These are phyloP conservation scores for Rhodotorula paludigena DNA, from an alignment of 768 basidiomycete genomes.

Conservation along the genomic window DNA sequence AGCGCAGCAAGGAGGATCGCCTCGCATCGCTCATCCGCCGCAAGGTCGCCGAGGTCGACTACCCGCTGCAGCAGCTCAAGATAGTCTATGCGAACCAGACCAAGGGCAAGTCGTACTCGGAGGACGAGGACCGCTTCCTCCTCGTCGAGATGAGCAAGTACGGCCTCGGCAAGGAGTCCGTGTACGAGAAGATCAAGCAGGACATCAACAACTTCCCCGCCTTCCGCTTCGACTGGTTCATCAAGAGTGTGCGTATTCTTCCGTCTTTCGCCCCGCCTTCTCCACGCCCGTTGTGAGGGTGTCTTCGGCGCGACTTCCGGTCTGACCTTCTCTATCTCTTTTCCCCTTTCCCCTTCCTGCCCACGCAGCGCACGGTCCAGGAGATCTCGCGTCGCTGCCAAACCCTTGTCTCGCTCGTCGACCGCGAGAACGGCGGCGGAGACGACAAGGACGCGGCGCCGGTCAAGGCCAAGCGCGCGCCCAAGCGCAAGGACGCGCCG, in stretches of 20 bases:
- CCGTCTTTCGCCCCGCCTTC: conserved; percentile 55
- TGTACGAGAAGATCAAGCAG: conserved; percentile 90
- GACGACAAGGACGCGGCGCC: conserved; percentile 50
- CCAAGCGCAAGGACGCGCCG: conserved; percentile 4
- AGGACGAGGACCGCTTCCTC: conserved; percentile 94
- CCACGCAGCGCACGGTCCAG: conserved; percentile 78
- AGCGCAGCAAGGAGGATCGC: conserved; percentile 75
- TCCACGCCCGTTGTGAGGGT: too few relatives aligned
- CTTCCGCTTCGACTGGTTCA: conserved; percentile 97
- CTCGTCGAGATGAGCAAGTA: conserved; percentile 84
- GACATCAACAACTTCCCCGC: conserved; percentile 96
- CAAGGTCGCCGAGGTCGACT: conserved; percentile 75
- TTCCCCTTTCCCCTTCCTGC: background rate
- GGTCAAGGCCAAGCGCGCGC: conserved; percentile 11
- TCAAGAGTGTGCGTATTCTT: conserved; percentile 11
- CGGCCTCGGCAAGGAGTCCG: conserved; percentile 75
- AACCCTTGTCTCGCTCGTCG: conserved; percentile 80
- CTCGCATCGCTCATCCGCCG: conserved; percentile 69
- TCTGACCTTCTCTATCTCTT: conserved; percentile 50
- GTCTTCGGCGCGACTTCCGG: conserved; percentile 44
- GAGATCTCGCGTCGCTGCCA: conserved; percentile 83
- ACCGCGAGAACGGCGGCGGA: conserved; percentile 77
- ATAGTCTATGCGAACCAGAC: conserved; percentile 76
- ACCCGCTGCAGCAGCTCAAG: conserved; percentile 95
- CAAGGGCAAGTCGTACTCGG: conserved; percentile 92